Base-by-base conservation (phyloP, 306 rosid genomes). In the Pyrus communis region DNA sequence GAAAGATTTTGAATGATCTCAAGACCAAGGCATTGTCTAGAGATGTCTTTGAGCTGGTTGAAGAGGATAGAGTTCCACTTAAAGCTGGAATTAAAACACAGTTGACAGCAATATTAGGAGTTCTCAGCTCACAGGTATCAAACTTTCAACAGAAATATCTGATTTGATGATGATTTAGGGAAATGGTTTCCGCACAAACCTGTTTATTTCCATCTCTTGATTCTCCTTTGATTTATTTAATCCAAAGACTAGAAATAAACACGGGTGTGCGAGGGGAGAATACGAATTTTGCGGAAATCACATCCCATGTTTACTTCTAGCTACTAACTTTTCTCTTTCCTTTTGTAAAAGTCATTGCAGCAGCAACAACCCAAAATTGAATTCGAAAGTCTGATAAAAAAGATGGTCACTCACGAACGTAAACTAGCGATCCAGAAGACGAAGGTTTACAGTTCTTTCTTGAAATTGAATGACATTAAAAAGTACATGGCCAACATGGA, bases 401-500 rank as follows among this genome's bases (percentile, higher is more conserved):
- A 9, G 28, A 51, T 86, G 40, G 77, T 54, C 42, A 33, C 0
- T 23, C 52, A 62, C 19, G 87, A 88, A 73, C 61, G 0, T 3
- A 7, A 67, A 3, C 40, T 77, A 61, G 22, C 57, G 5, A 1
- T 31, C 0, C 74, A 49, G 23, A 87, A 76, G 45, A 76, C 38
- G 33, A 12, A 4, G 18, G 31, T 0, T n/a, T 71, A 75, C n/a
- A 78, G 81, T 30, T 83, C 84, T 9, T 8, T 74, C 68, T 74
- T 18, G 78, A 81, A 58, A 31, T 52, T 91, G 76, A 86, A 86
- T 73, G 14, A 10, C 0, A 1, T 64, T 21, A 93, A 93, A 76
- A 69, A 40, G 76, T 3, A 17, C 2, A 88, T 91, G 96, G 87
- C 88, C n/a, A 1, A 62, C 2, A 52, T 93, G 14, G 98, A 89